These are phyloP conservation scores for Diplodia seriata DNA, from an alignment of 2,329 filamentous ascomycete species.

Conservation along the genomic window DNA sequence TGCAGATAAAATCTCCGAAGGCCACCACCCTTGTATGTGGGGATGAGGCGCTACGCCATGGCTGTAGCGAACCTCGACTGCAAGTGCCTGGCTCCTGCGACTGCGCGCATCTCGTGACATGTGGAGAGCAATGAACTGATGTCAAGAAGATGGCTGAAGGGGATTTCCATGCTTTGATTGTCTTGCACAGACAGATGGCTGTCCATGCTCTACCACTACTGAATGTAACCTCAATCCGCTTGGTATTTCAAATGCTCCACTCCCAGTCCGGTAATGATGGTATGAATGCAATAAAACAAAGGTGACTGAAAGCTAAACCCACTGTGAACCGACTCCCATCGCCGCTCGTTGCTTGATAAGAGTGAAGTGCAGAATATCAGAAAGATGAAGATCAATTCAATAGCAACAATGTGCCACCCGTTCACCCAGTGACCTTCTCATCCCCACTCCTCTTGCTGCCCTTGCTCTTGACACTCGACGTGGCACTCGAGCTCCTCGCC, in stretches of 20 bases:
- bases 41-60: not conserved
- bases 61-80: not conserved
- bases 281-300: slow-evolving; percentile 20
- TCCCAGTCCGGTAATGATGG: slow-evolving; percentile 3
- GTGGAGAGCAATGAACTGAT: slow-evolving; percentile 14
- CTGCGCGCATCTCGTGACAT: not conserved
- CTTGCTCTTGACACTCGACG: slow-evolving; percentile 29
- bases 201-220: slow-evolving; percentile 10
- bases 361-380: not conserved
- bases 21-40: not conserved
- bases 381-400: not conserved
- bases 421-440: not conserved
- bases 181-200: not conserved
- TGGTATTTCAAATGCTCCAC: slow-evolving; percentile 7
- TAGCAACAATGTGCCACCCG: not conserved
- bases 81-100: slow-evolving; percentile 1
- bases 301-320: not conserved
- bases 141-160: not conserved
- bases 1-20: slow-evolving; percentile 16
- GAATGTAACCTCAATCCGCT: slow-evolving; percentile 17
- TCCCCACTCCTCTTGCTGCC: slow-evolving; percentile 15
- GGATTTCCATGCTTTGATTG: not conserved
- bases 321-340: not conserved
- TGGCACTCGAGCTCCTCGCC: slow-evolving; percentile 36
- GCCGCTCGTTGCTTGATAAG: not conserved